phyloP scores from a whole-genome alignment of 2,329 filamentous ascomycete genomes.

The Apiospora aurea region DNA sequence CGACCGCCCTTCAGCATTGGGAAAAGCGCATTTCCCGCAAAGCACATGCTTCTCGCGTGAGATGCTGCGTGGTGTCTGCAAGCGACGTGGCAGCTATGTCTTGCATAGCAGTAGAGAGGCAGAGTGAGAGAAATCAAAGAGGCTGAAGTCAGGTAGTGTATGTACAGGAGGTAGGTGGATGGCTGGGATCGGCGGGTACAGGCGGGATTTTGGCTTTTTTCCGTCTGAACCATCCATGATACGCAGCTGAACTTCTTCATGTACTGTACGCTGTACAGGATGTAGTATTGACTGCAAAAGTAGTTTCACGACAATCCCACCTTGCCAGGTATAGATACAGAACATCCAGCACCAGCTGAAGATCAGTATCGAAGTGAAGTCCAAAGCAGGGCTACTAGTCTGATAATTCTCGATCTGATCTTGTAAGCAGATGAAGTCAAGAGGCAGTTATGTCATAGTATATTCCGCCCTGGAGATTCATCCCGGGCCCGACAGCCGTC shows the following conservation, averaged over 20 bases:
- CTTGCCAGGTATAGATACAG: neutral
- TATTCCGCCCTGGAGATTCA: neutral
- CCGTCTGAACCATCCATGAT: conserved; percentile 18
- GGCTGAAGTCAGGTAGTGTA: conserved; percentile 12
- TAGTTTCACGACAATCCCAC: neutral
- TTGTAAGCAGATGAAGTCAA: neutral
- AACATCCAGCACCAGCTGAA: neutral
- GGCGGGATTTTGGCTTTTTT: neutral
- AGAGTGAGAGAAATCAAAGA: neutral
- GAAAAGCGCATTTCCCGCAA: neutral
- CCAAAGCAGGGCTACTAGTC: neutral
- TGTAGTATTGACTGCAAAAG: neutral
- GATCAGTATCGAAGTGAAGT: neutral
- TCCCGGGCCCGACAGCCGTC: neutral
- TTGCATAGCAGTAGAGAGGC: neutral
- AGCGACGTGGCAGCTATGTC: conserved; percentile 10
- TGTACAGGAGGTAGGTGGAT: neutral
- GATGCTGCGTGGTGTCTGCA: neutral
- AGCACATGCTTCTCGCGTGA: conserved; percentile 7
- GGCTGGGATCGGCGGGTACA: neutral
- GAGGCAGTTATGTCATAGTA: neutral
- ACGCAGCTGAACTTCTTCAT: neutral
- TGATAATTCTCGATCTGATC: neutral
- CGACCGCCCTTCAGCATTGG: neutral
- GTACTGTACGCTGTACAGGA: neutral